A percentile compares a stretch with the other conserved stretches of the same genome.
Evolutionary conservation across 1,284 basidiomycete genomes (phyloP).

Genomic region (Exsudoporus floridanus): DNA sequence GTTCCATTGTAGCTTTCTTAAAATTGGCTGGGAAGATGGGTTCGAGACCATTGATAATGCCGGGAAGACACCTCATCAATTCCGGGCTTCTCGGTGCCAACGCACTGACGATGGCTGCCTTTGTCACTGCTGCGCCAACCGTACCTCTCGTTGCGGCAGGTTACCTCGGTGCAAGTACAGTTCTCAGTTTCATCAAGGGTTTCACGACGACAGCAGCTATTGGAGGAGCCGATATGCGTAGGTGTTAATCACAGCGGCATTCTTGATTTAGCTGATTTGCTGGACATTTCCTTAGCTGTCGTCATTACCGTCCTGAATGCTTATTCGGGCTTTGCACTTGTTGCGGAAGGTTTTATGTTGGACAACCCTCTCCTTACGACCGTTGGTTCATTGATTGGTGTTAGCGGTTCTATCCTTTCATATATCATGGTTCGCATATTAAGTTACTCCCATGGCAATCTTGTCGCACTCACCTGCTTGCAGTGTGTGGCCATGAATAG

Average conservation of each 20-base stretch:
- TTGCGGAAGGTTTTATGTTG: slow-evolving; percentile 89
- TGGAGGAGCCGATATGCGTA: slow-evolving; percentile 88
- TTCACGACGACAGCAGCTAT: slow-evolving; percentile 84
- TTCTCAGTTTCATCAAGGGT: slow-evolving; percentile 79
- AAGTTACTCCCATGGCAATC: slow-evolving; percentile 8
- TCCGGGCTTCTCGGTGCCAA: slow-evolving; percentile 67
- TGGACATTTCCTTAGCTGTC: slow-evolving; percentile 52
- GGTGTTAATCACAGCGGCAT: slow-evolving; percentile 30
- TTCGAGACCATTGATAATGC: slow-evolving; percentile 67
- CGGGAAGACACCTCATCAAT: slow-evolving; percentile 77
- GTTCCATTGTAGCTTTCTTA: slow-evolving; percentile 84
- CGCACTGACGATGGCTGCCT: slow-evolving; percentile 68
- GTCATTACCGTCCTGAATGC: slow-evolving; percentile 87
- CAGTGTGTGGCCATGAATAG: slow-evolving; percentile 90
- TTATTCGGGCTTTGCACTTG: slow-evolving; percentile 88
- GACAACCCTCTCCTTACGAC: slow-evolving; percentile 81
- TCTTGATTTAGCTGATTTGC: background rate
- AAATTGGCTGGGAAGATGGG: slow-evolving; percentile 81
- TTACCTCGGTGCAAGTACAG: slow-evolving; percentile 69
- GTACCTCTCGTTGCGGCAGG: slow-evolving; percentile 73
- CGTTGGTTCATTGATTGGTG: slow-evolving; percentile 79
- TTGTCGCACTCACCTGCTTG: slow-evolving; percentile 10
- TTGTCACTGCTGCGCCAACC: slow-evolving; percentile 66
- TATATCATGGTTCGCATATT: slow-evolving; percentile 75
- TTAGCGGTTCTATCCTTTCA: slow-evolving; percentile 84